These are phyloP conservation scores for Marchantia polymorpha DNA, from an alignment of 225 moss, liverwort and hornwort species.

Conservation along the genomic window DNA sequence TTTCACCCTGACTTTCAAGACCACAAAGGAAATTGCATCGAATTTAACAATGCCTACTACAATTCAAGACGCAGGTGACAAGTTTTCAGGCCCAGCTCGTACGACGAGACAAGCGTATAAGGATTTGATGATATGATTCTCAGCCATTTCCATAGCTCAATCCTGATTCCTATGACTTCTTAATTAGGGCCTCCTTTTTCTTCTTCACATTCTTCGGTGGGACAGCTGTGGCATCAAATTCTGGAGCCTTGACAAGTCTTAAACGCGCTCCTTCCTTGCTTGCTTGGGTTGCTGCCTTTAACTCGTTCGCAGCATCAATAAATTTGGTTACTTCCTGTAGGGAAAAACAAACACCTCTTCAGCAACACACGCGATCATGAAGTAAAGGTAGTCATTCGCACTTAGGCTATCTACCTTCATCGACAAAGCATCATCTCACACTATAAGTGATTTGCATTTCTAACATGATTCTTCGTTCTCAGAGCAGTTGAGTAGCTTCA, in stretches of 20 bases:
- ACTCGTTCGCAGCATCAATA: constrained; percentile 76
- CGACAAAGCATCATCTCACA: background rate
- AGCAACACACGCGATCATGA: background rate
- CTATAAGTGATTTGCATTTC: background rate
- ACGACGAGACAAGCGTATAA: no score
- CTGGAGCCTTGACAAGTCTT: constrained; percentile 58
- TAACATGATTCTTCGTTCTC: background rate
- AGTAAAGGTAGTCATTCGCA: background rate
- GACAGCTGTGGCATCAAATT: constrained; percentile 7
- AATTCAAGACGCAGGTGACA: no score
- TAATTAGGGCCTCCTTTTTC: no score
- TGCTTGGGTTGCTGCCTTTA: constrained; percentile 72
- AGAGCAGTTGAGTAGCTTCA: background rate
- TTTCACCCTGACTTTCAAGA: no score
- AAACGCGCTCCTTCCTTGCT: constrained; percentile 82
- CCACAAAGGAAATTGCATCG: no score
- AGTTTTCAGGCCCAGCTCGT: no score
- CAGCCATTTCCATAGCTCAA: no score
- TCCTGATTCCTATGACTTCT: no score
- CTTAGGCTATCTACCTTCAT: background rate
- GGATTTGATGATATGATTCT: no score
- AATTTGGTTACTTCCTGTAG: constrained; percentile 77
- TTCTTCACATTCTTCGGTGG: constrained; percentile 18
- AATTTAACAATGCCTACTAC: no score
- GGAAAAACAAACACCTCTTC: background rate